Evolutionary conservation across 1,284 basidiomycete species (phyloP), one percentile per base, ranked within the genome.

Genomic region (Ceratobasidium sp.): DNA sequence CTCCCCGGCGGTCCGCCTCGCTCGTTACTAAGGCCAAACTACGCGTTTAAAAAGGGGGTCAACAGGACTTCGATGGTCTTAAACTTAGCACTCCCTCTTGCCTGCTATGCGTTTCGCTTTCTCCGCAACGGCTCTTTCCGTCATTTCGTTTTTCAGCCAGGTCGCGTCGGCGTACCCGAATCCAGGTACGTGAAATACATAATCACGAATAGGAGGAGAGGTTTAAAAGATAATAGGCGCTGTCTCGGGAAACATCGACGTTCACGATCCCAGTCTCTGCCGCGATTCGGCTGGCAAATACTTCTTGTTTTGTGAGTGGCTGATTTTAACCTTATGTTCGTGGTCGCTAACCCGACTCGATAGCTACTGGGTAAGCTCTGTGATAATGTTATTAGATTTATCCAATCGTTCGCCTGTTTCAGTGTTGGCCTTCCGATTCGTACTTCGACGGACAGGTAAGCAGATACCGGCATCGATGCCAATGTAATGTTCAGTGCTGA

Each of bases 191-290:
- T 69, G 31, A 22, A 19, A n/a, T n/a, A 4, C 17, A 22, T 22
- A 33, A 29, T n/a, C 48, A 1, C 24, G 19, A n/a, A 24, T 14
- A 24, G 11, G 27, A 29, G 15, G 45, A 17, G 45, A 17, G 14
- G 15, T n/a, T 47, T 15, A 5, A 36, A 17, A 3, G 11, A 47
- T 8, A 36, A 14, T 41, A 69, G 84, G 84, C 1, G 72, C 67
- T 2, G 86, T 87, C 31, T 86, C 85, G 0, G 86, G 86, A 6
- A 83, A 86, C 75, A 86, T 84, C 19, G 81, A 83, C 5, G 84
- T 85, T 6, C 84, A 85, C 75, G 86, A 87, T 78, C 87, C 86
- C 22, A 85, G 86, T 0, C 84, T 89, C 80, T 89, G 87, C 81
- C 87, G 86, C 76, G 87, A 88, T 78, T 82, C 80, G 59, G 80